Base-by-base conservation (phyloP, 495 filamentous ascomycete species). In the Hypoxylon cercidicola region DNA sequence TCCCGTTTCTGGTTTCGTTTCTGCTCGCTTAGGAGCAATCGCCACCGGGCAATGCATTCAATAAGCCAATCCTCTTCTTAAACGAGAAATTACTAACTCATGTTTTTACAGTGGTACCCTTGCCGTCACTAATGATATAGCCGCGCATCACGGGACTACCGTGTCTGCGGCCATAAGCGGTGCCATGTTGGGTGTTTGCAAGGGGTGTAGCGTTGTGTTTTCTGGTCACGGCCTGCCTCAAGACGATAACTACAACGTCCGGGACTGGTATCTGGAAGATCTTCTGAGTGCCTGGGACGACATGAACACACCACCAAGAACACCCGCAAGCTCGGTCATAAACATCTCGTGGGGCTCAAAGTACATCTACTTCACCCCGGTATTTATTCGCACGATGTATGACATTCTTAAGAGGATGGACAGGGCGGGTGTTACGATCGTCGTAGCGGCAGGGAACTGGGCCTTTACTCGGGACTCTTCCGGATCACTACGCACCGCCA, bases 191-290 rank as follows among this genome's bases (percentile, higher is more conserved):
- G 48, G 48, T 13, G 48, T 52, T 13, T 52, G 48, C 16, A 52
- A 52, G 48, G 35, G 35, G 28, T 52, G 48, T n/a, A 13, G 28
- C 9, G 48, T 52, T 5, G 48, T 52, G 13, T 16, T 19, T 19
- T 16, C 48, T 28, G 48, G 25, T 4, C 35, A 52, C 48, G 15
- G 5, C 1, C 19, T 2, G 7, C 48, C 48, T 4, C 6, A 35
- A n/a, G 23, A 35, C n/a, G 15, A 30, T 34, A 35, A 52, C n/a
- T 35, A 28, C 16, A 34, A 52, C 35, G 25, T 34, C 35, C 48
- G 48, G 3, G 50, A 41, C 19, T 54, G 50, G 50, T 54, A 32
- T 12, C 23, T 54, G 32, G 50, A 54, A 41, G 50, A 54, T 54
- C 50, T 54, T 7, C 32, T 54, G 32, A 21, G 13, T 8, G 50